phyloP scores from a whole-genome alignment of 768 basidiomycete species.

The Amanita fuliginea region DNA sequence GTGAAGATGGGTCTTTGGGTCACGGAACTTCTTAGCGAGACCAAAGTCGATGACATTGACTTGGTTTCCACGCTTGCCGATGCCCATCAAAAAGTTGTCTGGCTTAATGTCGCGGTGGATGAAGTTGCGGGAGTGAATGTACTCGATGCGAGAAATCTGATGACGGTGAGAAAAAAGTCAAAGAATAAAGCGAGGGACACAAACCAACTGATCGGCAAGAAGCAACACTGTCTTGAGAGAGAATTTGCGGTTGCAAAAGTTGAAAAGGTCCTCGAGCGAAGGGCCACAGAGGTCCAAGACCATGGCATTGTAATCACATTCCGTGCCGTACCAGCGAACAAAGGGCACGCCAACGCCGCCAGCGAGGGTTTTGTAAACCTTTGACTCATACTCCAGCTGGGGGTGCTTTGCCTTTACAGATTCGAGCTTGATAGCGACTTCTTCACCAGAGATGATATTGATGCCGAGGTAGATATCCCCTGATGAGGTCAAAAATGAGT shows the following conservation, averaged over 20 bases:
- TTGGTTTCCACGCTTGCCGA: slow-evolving; percentile 99
- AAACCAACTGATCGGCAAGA: slow-evolving; percentile 90
- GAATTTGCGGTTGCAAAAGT: slow-evolving; percentile 97
- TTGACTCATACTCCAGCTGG: slow-evolving; percentile 98
- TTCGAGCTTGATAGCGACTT: slow-evolving; percentile 99
- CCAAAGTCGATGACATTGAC: slow-evolving; percentile 99
- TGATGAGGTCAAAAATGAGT: slow-evolving; percentile 19
- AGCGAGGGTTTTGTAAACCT: slow-evolving; percentile 94
- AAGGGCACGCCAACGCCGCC: slow-evolving; percentile 99
- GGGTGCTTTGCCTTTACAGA: slow-evolving; percentile 99
- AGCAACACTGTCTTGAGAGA: slow-evolving; percentile 93
- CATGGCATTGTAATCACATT: slow-evolving; percentile 99
- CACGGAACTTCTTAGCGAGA: slow-evolving; percentile 98
- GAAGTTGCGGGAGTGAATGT: slow-evolving; percentile 99
- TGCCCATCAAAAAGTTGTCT: slow-evolving; percentile 99
- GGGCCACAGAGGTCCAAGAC: slow-evolving; percentile 94
- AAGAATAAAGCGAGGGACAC: slow-evolving; percentile 18
- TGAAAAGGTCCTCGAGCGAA: slow-evolving; percentile 85
- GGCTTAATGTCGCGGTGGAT: slow-evolving; percentile 98
- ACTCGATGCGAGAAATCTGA: slow-evolving; percentile 97
- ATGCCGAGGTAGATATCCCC: slow-evolving; percentile 99
- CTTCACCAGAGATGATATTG: slow-evolving; percentile 99
- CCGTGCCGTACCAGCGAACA: slow-evolving; percentile 88
- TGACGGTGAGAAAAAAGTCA: slow-evolving; percentile 14
- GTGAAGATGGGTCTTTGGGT: slow-evolving; percentile 99